phyloP scores from a whole-genome alignment of 352 stramenopile species.

The Phytophthora cajani region DNA sequence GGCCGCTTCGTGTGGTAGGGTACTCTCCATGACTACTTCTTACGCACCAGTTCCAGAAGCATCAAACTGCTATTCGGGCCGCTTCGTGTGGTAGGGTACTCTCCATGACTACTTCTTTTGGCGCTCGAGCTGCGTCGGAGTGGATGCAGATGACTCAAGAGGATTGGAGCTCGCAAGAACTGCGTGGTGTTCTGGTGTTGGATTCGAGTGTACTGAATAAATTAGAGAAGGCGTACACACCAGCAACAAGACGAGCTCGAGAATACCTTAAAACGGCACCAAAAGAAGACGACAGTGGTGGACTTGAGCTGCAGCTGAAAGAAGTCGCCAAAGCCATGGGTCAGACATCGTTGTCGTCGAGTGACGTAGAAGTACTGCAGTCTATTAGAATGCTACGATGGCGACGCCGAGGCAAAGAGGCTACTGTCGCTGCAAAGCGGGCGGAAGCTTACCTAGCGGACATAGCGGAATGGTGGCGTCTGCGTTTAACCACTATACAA shows the following conservation, averaged over 20 bases:
- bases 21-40: slow-evolving; percentile 11
- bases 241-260: slow-evolving; percentile 24
- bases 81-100: slow-evolving; percentile 21
- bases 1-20: slow-evolving; percentile 15
- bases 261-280: slow-evolving; percentile 12
- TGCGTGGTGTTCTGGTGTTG: slow-evolving; percentile 53
- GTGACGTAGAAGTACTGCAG: slow-evolving; percentile 20
- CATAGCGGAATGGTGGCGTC: slow-evolving; percentile 69
- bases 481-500: slow-evolving; percentile 1
- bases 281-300: slow-evolving; percentile 3
- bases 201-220: slow-evolving; percentile 44
- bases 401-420: slow-evolving; percentile 21
- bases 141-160: slow-evolving; percentile 67
- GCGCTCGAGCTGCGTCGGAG: slow-evolving; percentile 23
- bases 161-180: slow-evolving; percentile 49
- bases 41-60: slow-evolving; percentile 47
- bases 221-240: slow-evolving; percentile 30
- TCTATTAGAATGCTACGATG: slow-evolving; percentile 30
- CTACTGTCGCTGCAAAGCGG: slow-evolving; percentile 15
- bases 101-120: not conserved
- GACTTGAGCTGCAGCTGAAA: slow-evolving; percentile 32
- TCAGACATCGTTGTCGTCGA: not conserved
- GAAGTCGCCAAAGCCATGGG: slow-evolving; percentile 45
- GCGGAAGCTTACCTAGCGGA: slow-evolving; percentile 36
- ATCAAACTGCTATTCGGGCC: slow-evolving; percentile 43